Conservation (phyloP, 208 protist genomes). For the Naegleria lovaniensis region DNA sequence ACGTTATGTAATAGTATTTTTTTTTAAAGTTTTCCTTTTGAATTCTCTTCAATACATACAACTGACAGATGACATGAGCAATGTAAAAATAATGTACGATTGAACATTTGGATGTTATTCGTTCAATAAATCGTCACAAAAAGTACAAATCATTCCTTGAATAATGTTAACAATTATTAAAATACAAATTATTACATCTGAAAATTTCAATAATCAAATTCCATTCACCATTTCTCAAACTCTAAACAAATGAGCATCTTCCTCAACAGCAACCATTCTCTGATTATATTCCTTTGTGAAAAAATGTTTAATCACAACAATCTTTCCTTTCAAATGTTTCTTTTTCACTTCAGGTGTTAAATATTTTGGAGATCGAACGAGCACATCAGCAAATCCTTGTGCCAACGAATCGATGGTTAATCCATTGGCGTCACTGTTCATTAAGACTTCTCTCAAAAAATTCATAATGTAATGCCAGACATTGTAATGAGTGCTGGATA, state of each 20-base stretch:
- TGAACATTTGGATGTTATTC: too few relatives aligned
- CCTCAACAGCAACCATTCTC: not conserved
- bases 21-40: too few relatives aligned
- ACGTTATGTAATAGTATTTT: too few relatives aligned
- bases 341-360: not conserved
- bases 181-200: too few relatives aligned
- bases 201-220: too few relatives aligned
- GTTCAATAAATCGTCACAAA: too few relatives aligned
- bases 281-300: not conserved
- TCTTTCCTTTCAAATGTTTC: not conserved
- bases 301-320: not conserved
- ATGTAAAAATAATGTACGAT: too few relatives aligned
- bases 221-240: too few relatives aligned
- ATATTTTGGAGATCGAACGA: not conserved
- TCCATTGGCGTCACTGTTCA: constrained; percentile 18
- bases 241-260: not conserved
- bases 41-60: too few relatives aligned
- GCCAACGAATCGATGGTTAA: not conserved
- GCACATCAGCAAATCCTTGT: not conserved
- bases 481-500: not conserved
- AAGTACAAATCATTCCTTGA: too few relatives aligned
- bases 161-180: too few relatives aligned
- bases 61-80: too few relatives aligned
- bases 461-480: not conserved
- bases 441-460: constrained; percentile 11